These are phyloP conservation scores for Escallonia rubra DNA, from an alignment of 129 eudicot species.

Conservation along the genomic window DNA sequence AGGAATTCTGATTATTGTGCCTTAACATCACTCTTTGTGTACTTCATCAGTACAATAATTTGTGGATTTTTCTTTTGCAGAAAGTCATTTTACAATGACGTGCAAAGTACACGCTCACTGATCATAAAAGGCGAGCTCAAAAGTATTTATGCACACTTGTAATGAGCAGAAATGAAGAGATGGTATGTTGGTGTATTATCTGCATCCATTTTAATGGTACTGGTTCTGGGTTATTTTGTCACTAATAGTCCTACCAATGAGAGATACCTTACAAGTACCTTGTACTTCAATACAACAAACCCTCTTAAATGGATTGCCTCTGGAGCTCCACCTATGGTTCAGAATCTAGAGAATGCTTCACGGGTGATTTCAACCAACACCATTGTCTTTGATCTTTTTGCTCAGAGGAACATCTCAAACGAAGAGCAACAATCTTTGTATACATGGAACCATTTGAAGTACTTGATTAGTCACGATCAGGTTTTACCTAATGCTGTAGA, in stretches of 20 bases:
- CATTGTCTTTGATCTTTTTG: constrained; percentile 45
- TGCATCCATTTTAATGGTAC: constrained; percentile 54
- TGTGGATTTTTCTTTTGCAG: constrained; percentile 15
- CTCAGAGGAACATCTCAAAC: constrained; percentile 45
- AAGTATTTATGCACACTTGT: constrained; percentile 7
- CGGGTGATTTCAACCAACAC: constrained; percentile 59
- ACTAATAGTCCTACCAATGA: constrained; percentile 48
- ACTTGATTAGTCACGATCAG: constrained; percentile 56
- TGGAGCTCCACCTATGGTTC: constrained; percentile 48
- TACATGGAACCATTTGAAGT: constrained; percentile 75
- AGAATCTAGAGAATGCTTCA: constrained; percentile 39
- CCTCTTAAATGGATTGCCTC: constrained; percentile 86
- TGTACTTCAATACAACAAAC: constrained; percentile 50
- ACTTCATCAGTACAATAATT: background rate
- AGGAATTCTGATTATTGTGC: background rate
- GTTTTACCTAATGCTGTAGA: constrained; percentile 81
- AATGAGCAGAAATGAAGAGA: constrained; percentile 72
- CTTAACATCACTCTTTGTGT: background rate
- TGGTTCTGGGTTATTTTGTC: constrained; percentile 51
- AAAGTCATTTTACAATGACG: constrained; percentile 10
- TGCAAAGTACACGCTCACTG: constrained; percentile 3
- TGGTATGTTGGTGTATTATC: constrained; percentile 68
- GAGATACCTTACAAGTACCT: constrained; percentile 41
- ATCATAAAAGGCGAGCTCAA: constrained; percentile 16
- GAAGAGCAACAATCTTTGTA: constrained; percentile 54